Base-by-base conservation (phyloP, 2,329 filamentous ascomycete species). In the Amauroascus niger region DNA sequence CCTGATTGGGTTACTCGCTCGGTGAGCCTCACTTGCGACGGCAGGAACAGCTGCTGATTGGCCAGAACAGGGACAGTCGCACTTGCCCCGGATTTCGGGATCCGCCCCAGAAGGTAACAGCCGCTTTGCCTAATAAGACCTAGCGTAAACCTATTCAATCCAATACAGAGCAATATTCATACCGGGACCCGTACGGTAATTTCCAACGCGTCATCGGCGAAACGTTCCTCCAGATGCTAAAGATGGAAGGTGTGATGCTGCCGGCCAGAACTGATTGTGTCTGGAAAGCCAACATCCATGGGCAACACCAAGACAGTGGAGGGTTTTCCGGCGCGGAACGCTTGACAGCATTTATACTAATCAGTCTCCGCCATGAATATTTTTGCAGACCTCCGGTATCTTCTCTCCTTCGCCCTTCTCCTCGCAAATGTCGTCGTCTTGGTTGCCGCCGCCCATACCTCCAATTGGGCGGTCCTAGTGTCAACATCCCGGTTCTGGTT, bases 401-500 rank as follows among this genome's bases (percentile, higher is more conserved):
- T 63, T 26, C 55, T 68, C 48, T 57, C 64, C 30, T 56, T 67
- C 30, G 24, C 18, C 30, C 7, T 55, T 49, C 50, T 55, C 37
- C 20, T 55, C 37, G 20, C 47, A 44, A 46, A 45, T 54, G 49
- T 44, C 18, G 11, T 44, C 41, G 6, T 18, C 16, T 32, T 54
- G 33, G 64, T 56, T 2, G 56, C 56, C 20, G 63, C 69, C 8
- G 69, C 71, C 53, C 93, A 98, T 73, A 98, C 93, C 14, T 96
- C 88, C 67, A 98, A 98, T 73, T 98, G 93, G 93, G 93, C 93
- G 8, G 93, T 98, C 58, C 83, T 98, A n/a, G 93, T 98, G 55
- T 93, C 87, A 60, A 98, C 93, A 5, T 98, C 93, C 51, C 87
- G 93, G 52, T 98, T 98, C 78, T 98, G 93, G 93, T 98, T 98